These are phyloP conservation scores for Coemansia sp. DNA, from an alignment of 192 early-diverging fungal genomes.

Conservation along the genomic window DNA sequence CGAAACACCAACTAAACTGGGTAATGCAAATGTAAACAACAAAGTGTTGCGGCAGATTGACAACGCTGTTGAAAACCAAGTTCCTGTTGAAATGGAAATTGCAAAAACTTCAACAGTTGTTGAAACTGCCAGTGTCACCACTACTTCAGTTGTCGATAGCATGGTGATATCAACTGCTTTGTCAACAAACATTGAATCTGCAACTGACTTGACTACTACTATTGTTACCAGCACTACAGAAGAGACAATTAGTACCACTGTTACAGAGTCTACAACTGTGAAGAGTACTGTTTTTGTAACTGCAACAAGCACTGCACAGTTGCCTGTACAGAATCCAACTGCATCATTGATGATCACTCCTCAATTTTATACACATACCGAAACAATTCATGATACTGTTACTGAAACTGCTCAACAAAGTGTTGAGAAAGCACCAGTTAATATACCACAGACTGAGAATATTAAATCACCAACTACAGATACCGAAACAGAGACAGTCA, in stretches of 20 bases:
- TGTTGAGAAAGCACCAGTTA: neutral
- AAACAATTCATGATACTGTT: conserved; percentile 4
- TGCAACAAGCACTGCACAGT: neutral
- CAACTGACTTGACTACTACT: conserved; percentile 11
- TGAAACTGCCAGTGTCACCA: conserved; percentile 4
- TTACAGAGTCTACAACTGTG: neutral
- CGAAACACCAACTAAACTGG: neutral
- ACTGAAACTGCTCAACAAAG: neutral
- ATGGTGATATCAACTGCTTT: neutral
- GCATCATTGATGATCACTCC: conserved; percentile 1
- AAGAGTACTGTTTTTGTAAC: neutral
- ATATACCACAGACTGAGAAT: neutral
- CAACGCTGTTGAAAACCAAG: too few relatives aligned
- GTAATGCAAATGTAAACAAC: too few relatives aligned
- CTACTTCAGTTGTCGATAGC: conserved; percentile 4
- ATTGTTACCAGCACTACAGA: conserved; percentile 10
- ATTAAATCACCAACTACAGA: neutral
- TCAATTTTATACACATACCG: neutral
- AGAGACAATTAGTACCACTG: conserved; percentile 7
- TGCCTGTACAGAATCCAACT: neutral
- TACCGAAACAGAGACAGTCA: neutral
- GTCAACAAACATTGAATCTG: neutral
- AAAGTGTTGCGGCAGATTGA: too few relatives aligned
- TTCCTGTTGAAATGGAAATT: conserved; percentile 1
- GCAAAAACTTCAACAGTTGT: neutral